Percentiles rank a stretch among this genome's conserved stretches.
phyloP scores from a whole-genome alignment of 371 early-diverging fungal species.

The Nematocida major region DNA sequence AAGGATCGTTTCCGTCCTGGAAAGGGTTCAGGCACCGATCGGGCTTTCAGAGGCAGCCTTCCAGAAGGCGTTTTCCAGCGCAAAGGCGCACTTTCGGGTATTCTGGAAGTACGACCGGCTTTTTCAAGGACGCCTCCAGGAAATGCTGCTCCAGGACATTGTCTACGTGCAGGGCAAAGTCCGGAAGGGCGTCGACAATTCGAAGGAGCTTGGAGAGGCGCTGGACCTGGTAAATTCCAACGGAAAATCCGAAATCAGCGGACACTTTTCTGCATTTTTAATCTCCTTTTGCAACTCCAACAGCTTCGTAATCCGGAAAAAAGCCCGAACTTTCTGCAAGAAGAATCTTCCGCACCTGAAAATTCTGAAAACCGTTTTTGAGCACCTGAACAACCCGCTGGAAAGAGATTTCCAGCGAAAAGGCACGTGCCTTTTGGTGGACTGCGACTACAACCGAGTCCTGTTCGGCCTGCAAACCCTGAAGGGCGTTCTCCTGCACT shows the following conservation, averaged over 20 bases:
- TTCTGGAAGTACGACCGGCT: conserved; percentile 48
- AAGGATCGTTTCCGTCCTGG: too few relatives aligned
- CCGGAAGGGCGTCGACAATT: not conserved
- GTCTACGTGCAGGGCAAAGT: conserved; percentile 13
- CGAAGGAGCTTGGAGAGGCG: not conserved
- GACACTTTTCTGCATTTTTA: not conserved
- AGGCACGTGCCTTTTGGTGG: not conserved
- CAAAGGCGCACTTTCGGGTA: too few relatives aligned
- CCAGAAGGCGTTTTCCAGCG: too few relatives aligned
- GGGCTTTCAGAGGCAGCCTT: too few relatives aligned
- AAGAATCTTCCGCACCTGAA: not conserved
- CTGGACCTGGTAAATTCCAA: not conserved
- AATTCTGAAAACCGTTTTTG: conserved; percentile 24
- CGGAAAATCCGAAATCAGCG: not conserved
- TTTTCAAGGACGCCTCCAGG: conserved; percentile 36
- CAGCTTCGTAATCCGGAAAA: not conserved
- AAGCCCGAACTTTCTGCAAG: not conserved
- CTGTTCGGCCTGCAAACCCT: conserved; percentile 19
- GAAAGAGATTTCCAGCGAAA: conserved; percentile 9
- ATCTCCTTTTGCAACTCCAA: not conserved
- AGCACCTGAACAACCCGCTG: not conserved
- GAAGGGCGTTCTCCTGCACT: conserved; percentile 13
- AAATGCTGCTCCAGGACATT: conserved; percentile 28
- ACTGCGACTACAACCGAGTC: conserved; percentile 43
- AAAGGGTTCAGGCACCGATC: too few relatives aligned